Percentiles rank a stretch among this genome's conserved stretches.
Evolutionary conservation across 164 flowering plant genomes (phyloP).

Genomic region (Euptelea pleiosperma): DNA sequence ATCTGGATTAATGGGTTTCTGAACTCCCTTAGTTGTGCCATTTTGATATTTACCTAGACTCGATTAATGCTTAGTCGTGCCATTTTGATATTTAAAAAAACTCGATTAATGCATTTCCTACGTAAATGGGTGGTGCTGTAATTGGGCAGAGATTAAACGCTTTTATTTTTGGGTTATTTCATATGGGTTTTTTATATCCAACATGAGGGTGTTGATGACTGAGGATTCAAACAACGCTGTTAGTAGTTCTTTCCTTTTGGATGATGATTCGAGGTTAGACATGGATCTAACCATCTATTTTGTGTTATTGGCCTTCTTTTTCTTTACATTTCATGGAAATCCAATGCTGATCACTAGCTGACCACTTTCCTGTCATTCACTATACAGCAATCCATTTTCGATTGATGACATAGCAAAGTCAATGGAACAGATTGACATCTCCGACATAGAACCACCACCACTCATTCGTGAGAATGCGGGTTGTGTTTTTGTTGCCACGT

Average conservation of each 20-base stretch:
- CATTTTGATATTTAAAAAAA: no score
- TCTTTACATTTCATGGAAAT: slow-evolving; percentile 1
- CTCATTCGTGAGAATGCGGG: slow-evolving; percentile 90
- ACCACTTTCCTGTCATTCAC: slow-evolving; percentile 1
- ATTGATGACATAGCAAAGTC: slow-evolving; percentile 95
- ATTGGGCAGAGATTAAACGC: no score
- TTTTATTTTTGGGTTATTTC: no score
- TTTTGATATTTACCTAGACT: neutral
- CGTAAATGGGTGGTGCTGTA: no score
- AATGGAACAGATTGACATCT: slow-evolving; percentile 79
- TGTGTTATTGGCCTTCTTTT: neutral
- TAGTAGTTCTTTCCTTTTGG: slow-evolving; percentile 63
- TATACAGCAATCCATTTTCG: slow-evolving; percentile 90
- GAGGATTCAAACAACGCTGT: slow-evolving; percentile 68
- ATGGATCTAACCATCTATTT: neutral
- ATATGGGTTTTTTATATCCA: no score
- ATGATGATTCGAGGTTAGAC: slow-evolving; percentile 63
- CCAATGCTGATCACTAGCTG: slow-evolving; percentile 2
- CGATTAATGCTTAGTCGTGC: no score
- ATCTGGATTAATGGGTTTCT: slow-evolving; percentile 1
- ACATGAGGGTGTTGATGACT: slow-evolving; percentile 67
- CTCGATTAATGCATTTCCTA: neutral
- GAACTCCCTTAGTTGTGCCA: no score
- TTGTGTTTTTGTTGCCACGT: slow-evolving; percentile 79
- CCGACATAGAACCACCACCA: slow-evolving; percentile 87